These are phyloP conservation scores for Marasmius fiardii DNA, from an alignment of 1,284 basidiomycete genomes.

Conservation along the genomic window DNA sequence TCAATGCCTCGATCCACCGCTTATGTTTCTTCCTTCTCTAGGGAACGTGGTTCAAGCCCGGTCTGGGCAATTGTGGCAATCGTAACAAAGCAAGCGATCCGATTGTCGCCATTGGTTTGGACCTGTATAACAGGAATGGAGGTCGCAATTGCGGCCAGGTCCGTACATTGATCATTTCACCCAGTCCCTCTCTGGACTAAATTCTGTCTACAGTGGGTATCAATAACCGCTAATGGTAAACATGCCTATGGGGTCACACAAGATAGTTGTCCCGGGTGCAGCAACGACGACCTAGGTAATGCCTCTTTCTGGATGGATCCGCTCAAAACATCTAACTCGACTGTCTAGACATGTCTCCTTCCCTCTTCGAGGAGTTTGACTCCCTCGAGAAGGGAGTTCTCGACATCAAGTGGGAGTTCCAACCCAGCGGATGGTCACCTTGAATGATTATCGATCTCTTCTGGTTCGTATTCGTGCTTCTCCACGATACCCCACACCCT, in stretches of 20 bases:
- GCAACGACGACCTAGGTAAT: constrained; percentile 9
- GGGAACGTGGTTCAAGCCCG: constrained; percentile 27
- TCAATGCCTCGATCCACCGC: not conserved
- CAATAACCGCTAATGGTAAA: constrained; percentile 6
- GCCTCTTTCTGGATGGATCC: not conserved
- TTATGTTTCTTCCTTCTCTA: constrained; percentile 12
- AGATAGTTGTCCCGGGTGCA: constrained; percentile 12
- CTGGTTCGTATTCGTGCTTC: too few species aligned
- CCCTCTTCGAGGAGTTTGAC: constrained; percentile 7
- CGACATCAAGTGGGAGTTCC: constrained; percentile 11
- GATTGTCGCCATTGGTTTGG: constrained; percentile 12
- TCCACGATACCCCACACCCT: too few species aligned
- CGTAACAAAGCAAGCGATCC: constrained; percentile 11
- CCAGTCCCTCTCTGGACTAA: not conserved
- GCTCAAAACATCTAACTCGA: not conserved
- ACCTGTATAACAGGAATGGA: constrained; percentile 8
- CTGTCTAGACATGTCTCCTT: constrained; percentile 12
- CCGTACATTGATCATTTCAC: not conserved
- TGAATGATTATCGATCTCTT: not conserved
- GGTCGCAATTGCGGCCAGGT: constrained; percentile 13
- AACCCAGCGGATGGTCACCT: constrained; percentile 8
- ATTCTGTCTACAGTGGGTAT: constrained; percentile 3
- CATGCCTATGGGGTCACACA: constrained; percentile 5
- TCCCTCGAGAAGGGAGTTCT: constrained; percentile 5
- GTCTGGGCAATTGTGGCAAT: constrained; percentile 16